phyloP scores from a whole-genome alignment of 2,329 filamentous ascomycete species.

The Neonectria magnoliae region DNA sequence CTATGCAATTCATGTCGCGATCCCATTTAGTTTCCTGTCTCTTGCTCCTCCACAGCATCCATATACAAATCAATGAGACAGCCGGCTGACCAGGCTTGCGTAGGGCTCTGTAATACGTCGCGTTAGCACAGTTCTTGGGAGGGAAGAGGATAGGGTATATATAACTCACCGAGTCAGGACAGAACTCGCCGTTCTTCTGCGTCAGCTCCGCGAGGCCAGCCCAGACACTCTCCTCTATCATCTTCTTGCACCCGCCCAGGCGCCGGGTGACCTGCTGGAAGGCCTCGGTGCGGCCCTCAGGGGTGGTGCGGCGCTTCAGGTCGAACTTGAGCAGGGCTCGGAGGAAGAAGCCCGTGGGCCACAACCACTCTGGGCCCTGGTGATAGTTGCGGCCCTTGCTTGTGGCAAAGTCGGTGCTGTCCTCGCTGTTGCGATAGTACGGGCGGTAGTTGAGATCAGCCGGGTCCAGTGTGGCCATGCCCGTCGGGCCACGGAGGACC shows the following conservation, averaged over 20 bases:
- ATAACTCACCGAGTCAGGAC: constrained; percentile 81
- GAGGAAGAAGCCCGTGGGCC: constrained; percentile 96
- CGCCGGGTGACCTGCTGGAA: constrained; percentile 94
- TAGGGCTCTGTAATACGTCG: constrained; percentile 73
- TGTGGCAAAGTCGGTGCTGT: constrained; percentile 89
- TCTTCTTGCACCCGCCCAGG: constrained; percentile 83
- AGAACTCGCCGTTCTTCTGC: constrained; percentile 86
- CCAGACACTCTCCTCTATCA: constrained; percentile 84
- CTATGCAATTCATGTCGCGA: constrained; percentile 19
- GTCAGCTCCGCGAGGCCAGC: constrained; percentile 93
- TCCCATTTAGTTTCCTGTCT: constrained; percentile 13
- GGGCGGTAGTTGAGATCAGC: constrained; percentile 92
- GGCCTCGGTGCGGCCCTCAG: constrained; percentile 79
- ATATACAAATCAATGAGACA: constrained; percentile 97
- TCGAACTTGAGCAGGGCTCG: constrained; percentile 93
- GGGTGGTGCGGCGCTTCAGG: constrained; percentile 69
- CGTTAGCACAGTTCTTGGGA: constrained; percentile 22
- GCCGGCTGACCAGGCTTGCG: constrained; percentile 94
- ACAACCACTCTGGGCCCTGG: constrained; percentile 97
- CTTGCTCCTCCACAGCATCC: constrained; percentile 75
- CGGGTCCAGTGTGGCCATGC: constrained; percentile 96
- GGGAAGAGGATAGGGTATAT: background rate
- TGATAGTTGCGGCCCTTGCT: constrained; percentile 97
- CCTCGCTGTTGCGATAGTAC: constrained; percentile 94
- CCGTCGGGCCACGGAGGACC: constrained; percentile 83